Base-by-base conservation (phyloP, 129 eudicot genomes). In the Heracleum sosnowskyi region DNA sequence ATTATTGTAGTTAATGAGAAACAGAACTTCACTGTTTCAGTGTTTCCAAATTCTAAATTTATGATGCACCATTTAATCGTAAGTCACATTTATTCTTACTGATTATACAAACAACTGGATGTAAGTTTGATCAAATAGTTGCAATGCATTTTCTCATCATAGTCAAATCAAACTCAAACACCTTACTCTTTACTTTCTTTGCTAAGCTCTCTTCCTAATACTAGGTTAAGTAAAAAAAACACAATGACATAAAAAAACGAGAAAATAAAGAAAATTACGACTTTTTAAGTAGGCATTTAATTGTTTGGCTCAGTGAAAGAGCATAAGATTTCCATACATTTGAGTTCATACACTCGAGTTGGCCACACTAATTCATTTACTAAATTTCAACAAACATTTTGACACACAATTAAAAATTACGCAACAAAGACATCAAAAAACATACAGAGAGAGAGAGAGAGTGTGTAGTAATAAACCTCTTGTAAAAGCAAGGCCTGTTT, bases 401-500 rank as follows among this genome's bases (percentile, higher is more conserved):
- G 20, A 28, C 36, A 60, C 12, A 63, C 1, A 63, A 11, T 26
- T 63, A 1, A 33, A 60, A 60, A 60, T 60, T 3, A n/a, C 1
- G 17, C 16, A 68, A 34, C 6, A 74, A 34, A 46, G 22, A 33
- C n/a, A 55, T 22, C 18, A 35, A 33, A 73, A 31, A 24, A n/a
- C n/a, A n/a, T n/a, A n/a, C n/a, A n/a, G 24, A 40, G 11, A 60
- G 2, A 40, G 4, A 26, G 10, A 11, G 33, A n/a, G 68, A 60
- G 13, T 24, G 7, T 9, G 68, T 2, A 60, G 17, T 2, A 60
- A 0, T 20, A 55, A 72, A 91, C 98, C 97, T 94, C 97, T 81
- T 90, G 92, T 64, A 81, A 79, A 11, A 94, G 90, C 90, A 88
- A 91, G 42, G 97, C 86, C 79, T 91, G 93, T 35, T 91, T 88